Conservation (phyloP, 2,329 filamentous ascomycete species). For the Xylariaceae sp. region DNA sequence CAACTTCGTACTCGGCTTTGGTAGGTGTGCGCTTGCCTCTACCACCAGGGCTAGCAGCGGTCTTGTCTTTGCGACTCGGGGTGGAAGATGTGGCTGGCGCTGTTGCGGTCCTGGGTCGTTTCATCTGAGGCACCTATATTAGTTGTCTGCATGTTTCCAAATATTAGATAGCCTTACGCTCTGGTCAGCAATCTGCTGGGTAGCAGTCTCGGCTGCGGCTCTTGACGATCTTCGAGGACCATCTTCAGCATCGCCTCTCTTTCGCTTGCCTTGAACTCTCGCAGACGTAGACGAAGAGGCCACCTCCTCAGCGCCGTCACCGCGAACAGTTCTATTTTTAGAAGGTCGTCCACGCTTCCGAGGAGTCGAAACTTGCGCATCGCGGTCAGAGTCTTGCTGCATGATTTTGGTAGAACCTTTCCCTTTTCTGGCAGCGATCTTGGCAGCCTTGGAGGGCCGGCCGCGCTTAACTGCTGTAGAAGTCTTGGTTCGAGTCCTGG, state of each 20-base stretch:
- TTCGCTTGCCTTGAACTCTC: slow-evolving; percentile 1
- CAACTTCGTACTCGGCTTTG: slow-evolving; percentile 51
- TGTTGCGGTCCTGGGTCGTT: slow-evolving; percentile 9
- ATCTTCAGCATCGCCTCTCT: background rate
- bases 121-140: slow-evolving; percentile 14
- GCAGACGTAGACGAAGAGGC: background rate
- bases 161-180: slow-evolving; percentile 20
- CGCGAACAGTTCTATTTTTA: background rate
- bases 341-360: slow-evolving; percentile 11
- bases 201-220: slow-evolving; percentile 28
- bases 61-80: slow-evolving; percentile 18
- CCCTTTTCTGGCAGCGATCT: no score
- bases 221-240: slow-evolving; percentile 25
- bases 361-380: background rate
- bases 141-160: background rate
- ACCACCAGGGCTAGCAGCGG: background rate
- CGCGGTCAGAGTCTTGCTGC: background rate
- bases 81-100: background rate
- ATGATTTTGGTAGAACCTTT: background rate
- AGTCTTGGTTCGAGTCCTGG: no score
- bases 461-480: background rate
- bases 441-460: background rate
- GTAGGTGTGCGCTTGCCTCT: slow-evolving; percentile 24
- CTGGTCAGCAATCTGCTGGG: slow-evolving; percentile 20
- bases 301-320: background rate